Evolutionary conservation across 2,329 filamentous ascomycete genomes (phyloP).

Genomic region (Arthrobotrys entomopaga): DNA sequence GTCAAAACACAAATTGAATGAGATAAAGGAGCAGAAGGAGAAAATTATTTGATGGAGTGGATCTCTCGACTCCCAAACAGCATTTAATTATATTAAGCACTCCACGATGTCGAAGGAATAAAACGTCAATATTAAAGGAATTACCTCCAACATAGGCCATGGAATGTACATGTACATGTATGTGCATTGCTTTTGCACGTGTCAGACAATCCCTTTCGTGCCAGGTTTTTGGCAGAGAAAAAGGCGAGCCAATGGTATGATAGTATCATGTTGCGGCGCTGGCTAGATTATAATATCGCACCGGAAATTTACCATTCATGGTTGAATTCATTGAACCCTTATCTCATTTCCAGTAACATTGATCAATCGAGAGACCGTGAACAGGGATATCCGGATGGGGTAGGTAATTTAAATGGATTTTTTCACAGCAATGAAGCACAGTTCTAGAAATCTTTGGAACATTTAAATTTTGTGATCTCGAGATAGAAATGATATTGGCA

Average conservation of each 20-base stretch:
- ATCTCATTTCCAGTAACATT: conserved; percentile 6
- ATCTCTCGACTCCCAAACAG: conserved; percentile 4
- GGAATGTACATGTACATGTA: too few species aligned
- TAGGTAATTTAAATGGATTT: too few species aligned
- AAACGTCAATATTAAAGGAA: conserved; percentile 9
- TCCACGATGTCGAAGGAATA: conserved; percentile 31
- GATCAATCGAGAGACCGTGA: too few species aligned
- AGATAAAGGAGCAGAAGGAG: conserved; percentile 21
- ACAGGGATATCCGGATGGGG: too few species aligned
- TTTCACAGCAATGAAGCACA: too few species aligned
- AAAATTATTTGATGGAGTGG: too few species aligned
- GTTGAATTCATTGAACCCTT: conserved; percentile 15
- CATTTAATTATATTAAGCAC: conserved; percentile 1
- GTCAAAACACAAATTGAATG: background rate
- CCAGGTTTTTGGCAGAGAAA: conserved; percentile 2
- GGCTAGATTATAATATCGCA: background rate
- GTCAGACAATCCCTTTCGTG: conserved; percentile 32
- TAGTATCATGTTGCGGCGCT: too few species aligned
- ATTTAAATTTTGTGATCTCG: too few species aligned
- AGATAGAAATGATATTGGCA: too few species aligned
- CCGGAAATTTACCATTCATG: conserved; percentile 37
- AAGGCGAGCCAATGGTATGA: too few species aligned
- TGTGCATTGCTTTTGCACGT: background rate
- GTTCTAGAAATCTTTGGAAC: too few species aligned
- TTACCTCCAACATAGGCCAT: too few species aligned